Conservation (phyloP, 352 stramenopile species). For the Thalassiosira hispida region DNA sequence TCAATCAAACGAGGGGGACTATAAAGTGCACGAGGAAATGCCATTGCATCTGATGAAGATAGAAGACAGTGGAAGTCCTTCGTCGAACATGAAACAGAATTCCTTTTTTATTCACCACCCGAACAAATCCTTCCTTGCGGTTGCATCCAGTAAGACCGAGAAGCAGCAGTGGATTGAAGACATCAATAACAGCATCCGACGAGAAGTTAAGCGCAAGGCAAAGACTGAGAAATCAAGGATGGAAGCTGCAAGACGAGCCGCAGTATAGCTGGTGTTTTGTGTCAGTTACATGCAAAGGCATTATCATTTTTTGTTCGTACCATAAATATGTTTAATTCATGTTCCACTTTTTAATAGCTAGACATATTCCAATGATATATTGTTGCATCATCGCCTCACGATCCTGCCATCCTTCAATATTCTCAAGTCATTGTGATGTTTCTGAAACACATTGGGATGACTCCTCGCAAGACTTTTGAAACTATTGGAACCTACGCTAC, state of each 20-base stretch:
- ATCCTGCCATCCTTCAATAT: constrained; percentile 66
- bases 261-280: background rate
- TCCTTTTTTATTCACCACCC: constrained; percentile 87
- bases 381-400: constrained; percentile 26
- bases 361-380: background rate
- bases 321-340: background rate
- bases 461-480: constrained; percentile 79
- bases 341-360: background rate
- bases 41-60: constrained; percentile 86
- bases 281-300: background rate
- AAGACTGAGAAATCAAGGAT: constrained; percentile 59
- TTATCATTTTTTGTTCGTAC: constrained; percentile 13
- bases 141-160: constrained; percentile 60
- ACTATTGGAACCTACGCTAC: constrained; percentile 71
- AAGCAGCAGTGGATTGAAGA: constrained; percentile 81
- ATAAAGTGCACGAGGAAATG: constrained; percentile 86
- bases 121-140: constrained; percentile 86
- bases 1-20: constrained; percentile 74
- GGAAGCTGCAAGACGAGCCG: constrained; percentile 19
- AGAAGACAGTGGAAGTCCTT: constrained; percentile 64
- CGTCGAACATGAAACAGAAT: constrained; percentile 48
- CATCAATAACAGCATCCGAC: constrained; percentile 73
- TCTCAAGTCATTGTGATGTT: constrained; percentile 72
- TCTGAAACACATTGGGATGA: constrained; percentile 69
- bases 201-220: constrained; percentile 73